Evolutionary conservation across 129 eudicot genomes (phyloP), one percentile per base, ranked within the genome.

Genomic region (Saposhnikovia divaricata): DNA sequence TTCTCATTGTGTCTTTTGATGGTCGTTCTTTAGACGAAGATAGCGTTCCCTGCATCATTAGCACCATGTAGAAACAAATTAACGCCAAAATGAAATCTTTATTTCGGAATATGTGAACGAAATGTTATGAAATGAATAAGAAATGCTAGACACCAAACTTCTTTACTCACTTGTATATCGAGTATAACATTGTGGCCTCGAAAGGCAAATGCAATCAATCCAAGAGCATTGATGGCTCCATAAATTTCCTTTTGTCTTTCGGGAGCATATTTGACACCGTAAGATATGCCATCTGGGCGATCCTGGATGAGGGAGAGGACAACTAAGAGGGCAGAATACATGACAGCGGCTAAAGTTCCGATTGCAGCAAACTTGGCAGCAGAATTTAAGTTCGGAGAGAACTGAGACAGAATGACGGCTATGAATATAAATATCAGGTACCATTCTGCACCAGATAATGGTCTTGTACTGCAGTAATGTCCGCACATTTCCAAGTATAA

Each of bases 181-280:
- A 91, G 83, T 65, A 91, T 87, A 65, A 91, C 89, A 79, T 91
- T 91, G 81, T 91, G 93, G 47, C 97, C 97, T 87, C 97, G 79
- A 70, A 91, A 91, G 37, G 84, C 82, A 31, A 87, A 63, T 23
- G 90, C 86, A 44, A 91, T 73, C 77, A 84, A 55, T 77, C 87
- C 97, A 7, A 91, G 74, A 6, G 84, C 93, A 81, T 81, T 83
- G 77, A 91, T 48, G 5, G 82, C 55, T 16, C 79, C 77, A 10
- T 84, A 85, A 53, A 75, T 2, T 27, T 81, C 37, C 15, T 74
- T 19, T 14, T 23, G 46, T 23, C 76, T 82, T 31, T 83, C 59
- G 0, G 79, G 45, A 3, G 84, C 65, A 0, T 3, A 78, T 27
- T 71, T 45, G n/a, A 82, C 80, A 21, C 51, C 66, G 8, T 80